Percentiles rank a stretch among this genome's conserved stretches.
Evolutionary conservation across 2,329 filamentous ascomycete species (phyloP).

Genomic region (Tolypocladium sp.): DNA sequence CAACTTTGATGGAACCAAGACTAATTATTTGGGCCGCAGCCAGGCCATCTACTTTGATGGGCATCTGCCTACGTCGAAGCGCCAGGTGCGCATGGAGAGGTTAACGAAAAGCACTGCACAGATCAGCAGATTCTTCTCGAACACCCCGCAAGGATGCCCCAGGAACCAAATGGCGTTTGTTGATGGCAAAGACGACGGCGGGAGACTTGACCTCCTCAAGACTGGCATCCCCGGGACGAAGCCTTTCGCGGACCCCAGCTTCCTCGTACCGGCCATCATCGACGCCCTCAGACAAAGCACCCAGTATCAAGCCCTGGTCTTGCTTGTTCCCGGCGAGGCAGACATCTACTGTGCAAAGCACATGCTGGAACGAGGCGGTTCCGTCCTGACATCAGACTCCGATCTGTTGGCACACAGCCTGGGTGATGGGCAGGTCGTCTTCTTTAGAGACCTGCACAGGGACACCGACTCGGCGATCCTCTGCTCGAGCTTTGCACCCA

Average conservation of each 20-base stretch:
- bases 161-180: slow-evolving; percentile 8
- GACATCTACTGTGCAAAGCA: slow-evolving; percentile 69
- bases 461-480: slow-evolving; percentile 12
- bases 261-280: slow-evolving; percentile 69
- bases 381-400: slow-evolving; percentile 74
- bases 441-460: slow-evolving; percentile 55
- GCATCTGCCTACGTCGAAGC: slow-evolving; percentile 61
- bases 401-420: slow-evolving; percentile 73
- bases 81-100: slow-evolving; percentile 49
- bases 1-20: neutral
- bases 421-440: slow-evolving; percentile 54
- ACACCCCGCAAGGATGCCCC: slow-evolving; percentile 16
- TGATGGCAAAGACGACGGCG: slow-evolving; percentile 1
- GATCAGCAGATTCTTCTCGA: slow-evolving; percentile 37
- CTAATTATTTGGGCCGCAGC: slow-evolving; percentile 5
- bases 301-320: slow-evolving; percentile 31
- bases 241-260: slow-evolving; percentile 46
- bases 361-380: slow-evolving; percentile 42
- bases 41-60: slow-evolving; percentile 79
- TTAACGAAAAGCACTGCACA: slow-evolving; percentile 48
- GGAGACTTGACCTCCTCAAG: slow-evolving; percentile 13
- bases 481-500: slow-evolving; percentile 20
- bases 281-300: slow-evolving; percentile 51
- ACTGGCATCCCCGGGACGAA: slow-evolving; percentile 13
- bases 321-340: slow-evolving; percentile 74